Base-by-base conservation (phyloP, 805 yeast genomes). In the Blastobotrys peoriensis region DNA sequence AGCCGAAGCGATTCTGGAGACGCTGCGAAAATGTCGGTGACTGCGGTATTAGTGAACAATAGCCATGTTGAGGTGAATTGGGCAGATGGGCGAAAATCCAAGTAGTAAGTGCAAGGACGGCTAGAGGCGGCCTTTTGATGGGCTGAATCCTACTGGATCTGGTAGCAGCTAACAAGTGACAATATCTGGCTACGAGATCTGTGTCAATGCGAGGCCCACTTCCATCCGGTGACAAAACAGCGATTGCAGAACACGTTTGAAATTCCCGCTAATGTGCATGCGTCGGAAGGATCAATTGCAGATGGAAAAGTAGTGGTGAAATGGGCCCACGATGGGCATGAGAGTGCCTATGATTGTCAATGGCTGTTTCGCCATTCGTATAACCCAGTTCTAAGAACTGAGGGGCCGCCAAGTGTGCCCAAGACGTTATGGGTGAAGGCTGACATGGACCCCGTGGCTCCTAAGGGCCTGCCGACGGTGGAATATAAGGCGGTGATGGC, bases 101-200 rank as follows among this genome's bases (percentile, higher is more conserved):
- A 55, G 22, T 61, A 46, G 58, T 53, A 46, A 36, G 56, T 45
- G 15, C 9, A 17, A 20, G 10, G n/a, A 22, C 8, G 6, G 10
- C 3, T 8, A 33, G 28, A 13, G 30, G 13, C 13, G 30, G 13
- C 10, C n/a, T n/a, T n/a, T n/a, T n/a, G n/a, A n/a, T n/a, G n/a
- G n/a, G n/a, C n/a, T 4, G 5, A 16, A 19, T 20, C 9, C 21
- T 18, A 38, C 23, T 3, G 28, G 5, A 27, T 18, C 8, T 16
- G n/a, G 40, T 15, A 15, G 25, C n/a, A 3, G 17, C 4, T 21
- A 18, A 8, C 8, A 10, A 52, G 54, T 48, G 78, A 76, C 55
- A 58, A 72, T 56, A 68, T 81, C 38, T 81, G 86, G 86, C 66
- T 81, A 16, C 65, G 86, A 38, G 86, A 81, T 59, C 71, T 74